A percentile compares a stretch with the other conserved stretches of the same genome.
Evolutionary conservation across 2,329 filamentous ascomycete species (phyloP).

Genomic region (Fusarium anguioides): DNA sequence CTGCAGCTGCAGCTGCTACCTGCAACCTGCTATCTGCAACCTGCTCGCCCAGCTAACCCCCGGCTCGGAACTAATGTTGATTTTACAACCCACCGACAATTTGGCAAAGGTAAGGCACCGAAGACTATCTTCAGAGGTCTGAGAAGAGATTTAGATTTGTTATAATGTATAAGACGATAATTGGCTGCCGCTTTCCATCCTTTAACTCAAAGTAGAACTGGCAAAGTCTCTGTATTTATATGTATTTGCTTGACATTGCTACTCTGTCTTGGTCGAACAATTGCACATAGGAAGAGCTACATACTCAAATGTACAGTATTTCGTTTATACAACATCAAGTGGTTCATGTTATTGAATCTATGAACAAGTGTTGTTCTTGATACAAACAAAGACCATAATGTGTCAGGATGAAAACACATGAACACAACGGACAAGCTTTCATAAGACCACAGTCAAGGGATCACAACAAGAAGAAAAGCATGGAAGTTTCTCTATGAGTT

Average conservation of each 20-base stretch:
- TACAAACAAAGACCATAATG: not conserved
- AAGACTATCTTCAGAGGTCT: not conserved
- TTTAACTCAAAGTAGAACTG: not conserved
- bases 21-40: slow-evolving; percentile 1
- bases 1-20: too few species aligned
- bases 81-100: not conserved
- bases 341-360: not conserved
- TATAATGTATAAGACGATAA: not conserved
- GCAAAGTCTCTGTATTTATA: too few species aligned
- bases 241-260: too few species aligned
- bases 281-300: too few species aligned
- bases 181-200: not conserved
- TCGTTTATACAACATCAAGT: not conserved
- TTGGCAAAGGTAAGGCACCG: not conserved
- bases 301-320: too few species aligned
- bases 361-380: not conserved
- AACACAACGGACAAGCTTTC: not conserved
- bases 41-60: not conserved
- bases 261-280: not conserved
- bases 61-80: too few species aligned
- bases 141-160: not conserved
- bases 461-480: too few species aligned
- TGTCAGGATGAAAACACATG: not conserved
- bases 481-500: too few species aligned
- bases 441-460: not conserved